A percentile compares a stretch with the other conserved stretches of the same genome.
Conservation (phyloP, 192 early-diverging fungal species). For the Coemansia sp. region DNA sequence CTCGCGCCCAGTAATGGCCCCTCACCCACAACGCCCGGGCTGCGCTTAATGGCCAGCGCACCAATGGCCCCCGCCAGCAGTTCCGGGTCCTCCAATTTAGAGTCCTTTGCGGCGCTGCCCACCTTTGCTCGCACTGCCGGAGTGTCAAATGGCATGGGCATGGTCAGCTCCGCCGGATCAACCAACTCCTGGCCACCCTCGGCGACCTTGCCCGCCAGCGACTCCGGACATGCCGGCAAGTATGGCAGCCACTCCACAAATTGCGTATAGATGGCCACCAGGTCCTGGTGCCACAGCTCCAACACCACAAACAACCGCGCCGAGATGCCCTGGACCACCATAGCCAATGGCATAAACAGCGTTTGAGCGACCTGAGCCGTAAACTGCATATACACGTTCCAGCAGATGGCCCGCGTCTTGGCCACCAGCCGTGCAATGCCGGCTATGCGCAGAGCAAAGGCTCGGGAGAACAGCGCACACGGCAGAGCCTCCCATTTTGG, state of each 20-base stretch:
- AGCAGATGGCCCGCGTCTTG: conserved; percentile 11
- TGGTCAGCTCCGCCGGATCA: no score
- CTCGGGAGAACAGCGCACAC: conserved; percentile 7
- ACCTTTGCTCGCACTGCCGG: no score
- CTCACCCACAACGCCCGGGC: no score
- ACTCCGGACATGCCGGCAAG: conserved; percentile 26
- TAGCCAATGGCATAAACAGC: conserved; percentile 31
- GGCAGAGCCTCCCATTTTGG: conserved; percentile 17
- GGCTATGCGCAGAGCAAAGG: conserved; percentile 5
- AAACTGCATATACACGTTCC: conserved; percentile 15
- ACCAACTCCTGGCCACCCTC: no score
- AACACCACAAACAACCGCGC: conserved; percentile 19
- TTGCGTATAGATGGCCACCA: conserved; percentile 4
- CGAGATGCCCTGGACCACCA: conserved; percentile 17
- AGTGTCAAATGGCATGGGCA: no score
- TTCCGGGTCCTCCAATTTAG: no score
- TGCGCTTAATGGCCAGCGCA: no score
- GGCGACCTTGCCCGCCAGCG: conserved; percentile 1
- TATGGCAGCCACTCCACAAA: conserved; percentile 22
- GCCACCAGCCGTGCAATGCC: conserved; percentile 7
- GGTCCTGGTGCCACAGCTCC: conserved; percentile 17
- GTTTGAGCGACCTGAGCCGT: conserved; percentile 21
- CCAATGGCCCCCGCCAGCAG: no score
- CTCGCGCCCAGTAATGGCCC: no score
- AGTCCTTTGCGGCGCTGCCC: no score